Evolutionary conservation across 371 early-diverging fungal genomes (phyloP), one percentile per base, ranked within the genome.

Genomic region (Mucor irregularis): DNA sequence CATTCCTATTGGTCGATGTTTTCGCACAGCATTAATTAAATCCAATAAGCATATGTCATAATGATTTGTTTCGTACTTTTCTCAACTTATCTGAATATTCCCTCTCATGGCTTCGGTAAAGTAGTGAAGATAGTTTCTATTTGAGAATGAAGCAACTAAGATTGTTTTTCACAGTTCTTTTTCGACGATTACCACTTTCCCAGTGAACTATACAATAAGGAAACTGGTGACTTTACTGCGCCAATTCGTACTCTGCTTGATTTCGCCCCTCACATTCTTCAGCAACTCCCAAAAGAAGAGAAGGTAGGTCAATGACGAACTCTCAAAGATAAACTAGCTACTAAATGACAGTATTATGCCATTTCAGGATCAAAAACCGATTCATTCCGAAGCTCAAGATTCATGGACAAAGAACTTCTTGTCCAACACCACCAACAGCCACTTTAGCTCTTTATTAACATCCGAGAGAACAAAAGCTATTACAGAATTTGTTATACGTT

Each of bases 141-240:
- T 21, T 8, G 3, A n/a, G 19, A 17, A 5, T 8, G 9, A 17
- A 1, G 40, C 19, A 17, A 3, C 19, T 9, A 39, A 17, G 16
- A 17, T n/a, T 14, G 7, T 11, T 17, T 39, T 5, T 5, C 3
- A 4, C 29, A 81, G 66, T 49, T 80, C 16, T 78, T 79, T 31
- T 83, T 83, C 61, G 68, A 74, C 49, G 84, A 83, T 55, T 81
- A 81, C 49, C 58, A 64, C n/a, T 83, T 81, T 49, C 84, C 84
- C 19, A 50, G 63, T 10, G 84, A 83, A 44, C 60, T 83, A 19
- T 83, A 81, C 42, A 66, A 80, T 49, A 64, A 65, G 10, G 68
- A 75, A 40, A 71, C 71, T 2, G 61, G 72, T 19, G 75, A 78
- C 43, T 83, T 81, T 53, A 72, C 78, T 28, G 65, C 75, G 8